Conservation (phyloP, 768 basidiomycete species). For the Phylloporus sp. region DNA sequence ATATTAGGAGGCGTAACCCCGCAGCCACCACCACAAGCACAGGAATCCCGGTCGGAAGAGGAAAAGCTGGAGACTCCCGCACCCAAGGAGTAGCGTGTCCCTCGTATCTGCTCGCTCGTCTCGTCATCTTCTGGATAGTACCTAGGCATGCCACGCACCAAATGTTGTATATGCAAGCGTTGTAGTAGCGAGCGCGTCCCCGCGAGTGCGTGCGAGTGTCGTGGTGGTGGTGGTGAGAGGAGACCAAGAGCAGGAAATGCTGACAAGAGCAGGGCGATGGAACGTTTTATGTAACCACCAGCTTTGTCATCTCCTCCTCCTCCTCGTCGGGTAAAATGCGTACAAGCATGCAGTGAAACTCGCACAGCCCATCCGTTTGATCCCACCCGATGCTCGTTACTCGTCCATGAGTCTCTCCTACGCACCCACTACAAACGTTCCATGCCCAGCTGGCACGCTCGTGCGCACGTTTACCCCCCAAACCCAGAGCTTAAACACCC, state of each 20-base stretch:
- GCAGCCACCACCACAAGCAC: constrained; percentile 19
- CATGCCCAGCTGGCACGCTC: constrained; percentile 46
- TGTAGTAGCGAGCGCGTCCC: constrained; percentile 14
- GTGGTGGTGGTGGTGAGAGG: constrained; percentile 31
- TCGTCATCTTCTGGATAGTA: constrained; percentile 4
- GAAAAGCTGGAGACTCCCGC: constrained; percentile 26
- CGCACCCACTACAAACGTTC: constrained; percentile 45
- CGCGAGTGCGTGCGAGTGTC: background rate
- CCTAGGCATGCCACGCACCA: constrained; percentile 11
- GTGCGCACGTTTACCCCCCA: constrained; percentile 49
- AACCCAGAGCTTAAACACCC: constrained; percentile 48
- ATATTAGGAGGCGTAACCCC: constrained; percentile 21
- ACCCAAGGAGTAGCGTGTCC: constrained; percentile 18
- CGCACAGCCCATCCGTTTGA: background rate
- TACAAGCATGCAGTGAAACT: background rate
- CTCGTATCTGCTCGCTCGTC: background rate
- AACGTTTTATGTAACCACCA: constrained; percentile 34
- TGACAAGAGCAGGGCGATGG: constrained; percentile 29
- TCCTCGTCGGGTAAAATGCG: background rate
- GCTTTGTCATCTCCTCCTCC: constrained; percentile 30
- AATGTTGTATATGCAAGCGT: background rate
- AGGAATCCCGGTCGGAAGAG: constrained; percentile 24
- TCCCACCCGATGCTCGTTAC: background rate
- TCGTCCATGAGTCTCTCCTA: constrained; percentile 39
- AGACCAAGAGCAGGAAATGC: constrained; percentile 31